A percentile compares a stretch with the other conserved stretches of the same genome.
These are phyloP conservation scores for Yarrowia sp. DNA, from an alignment of 805 yeast species.

Conservation along the genomic window DNA sequence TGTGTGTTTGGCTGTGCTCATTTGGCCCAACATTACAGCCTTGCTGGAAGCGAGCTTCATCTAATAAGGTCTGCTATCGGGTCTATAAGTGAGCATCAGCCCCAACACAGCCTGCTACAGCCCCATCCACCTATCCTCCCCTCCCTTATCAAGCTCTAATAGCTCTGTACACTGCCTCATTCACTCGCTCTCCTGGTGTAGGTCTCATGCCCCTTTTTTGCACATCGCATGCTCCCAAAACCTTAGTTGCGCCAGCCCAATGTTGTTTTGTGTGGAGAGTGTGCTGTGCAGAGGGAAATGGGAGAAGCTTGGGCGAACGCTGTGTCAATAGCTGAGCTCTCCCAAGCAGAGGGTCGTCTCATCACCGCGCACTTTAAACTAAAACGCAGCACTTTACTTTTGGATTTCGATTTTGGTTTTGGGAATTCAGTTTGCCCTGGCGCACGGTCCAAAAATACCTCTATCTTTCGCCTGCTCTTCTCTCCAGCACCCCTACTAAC, in stretches of 20 bases:
- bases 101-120: background rate
- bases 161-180: slow-evolving; percentile 20
- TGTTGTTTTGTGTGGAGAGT: slow-evolving; percentile 2
- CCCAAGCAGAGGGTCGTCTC: slow-evolving; percentile 8
- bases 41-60: too few relatives aligned
- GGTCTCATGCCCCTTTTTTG: slow-evolving; percentile 34
- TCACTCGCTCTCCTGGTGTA: slow-evolving; percentile 11
- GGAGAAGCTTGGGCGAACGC: too few relatives aligned
- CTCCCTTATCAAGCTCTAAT: slow-evolving; percentile 3
- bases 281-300: background rate
- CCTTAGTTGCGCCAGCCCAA: slow-evolving; percentile 23
- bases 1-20: background rate
- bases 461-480: background rate
- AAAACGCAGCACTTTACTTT: slow-evolving; percentile 14
- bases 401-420: background rate
- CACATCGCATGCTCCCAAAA: slow-evolving; percentile 35
- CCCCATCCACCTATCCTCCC: background rate
- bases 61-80: too few relatives aligned
- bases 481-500: slow-evolving; percentile 19
- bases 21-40: background rate
- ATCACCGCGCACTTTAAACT: background rate
- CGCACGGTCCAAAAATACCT: slow-evolving; percentile 5
- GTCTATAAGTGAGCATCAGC: too few relatives aligned
- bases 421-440: background rate
- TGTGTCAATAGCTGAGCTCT: too few relatives aligned